phyloP scores from a whole-genome alignment of 2,329 filamentous ascomycete species.

The Alternaria tenuissima region DNA sequence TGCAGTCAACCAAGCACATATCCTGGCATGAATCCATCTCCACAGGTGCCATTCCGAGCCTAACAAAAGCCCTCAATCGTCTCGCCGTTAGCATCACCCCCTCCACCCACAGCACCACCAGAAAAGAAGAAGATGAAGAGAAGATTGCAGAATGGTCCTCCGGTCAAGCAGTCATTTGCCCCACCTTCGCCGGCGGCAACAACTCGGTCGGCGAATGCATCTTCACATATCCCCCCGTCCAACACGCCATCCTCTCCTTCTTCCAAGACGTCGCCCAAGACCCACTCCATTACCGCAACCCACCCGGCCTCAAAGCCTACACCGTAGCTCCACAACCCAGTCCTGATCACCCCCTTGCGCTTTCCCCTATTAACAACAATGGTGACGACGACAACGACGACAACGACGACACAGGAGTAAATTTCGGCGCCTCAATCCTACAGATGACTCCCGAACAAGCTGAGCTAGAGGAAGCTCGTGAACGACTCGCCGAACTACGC shows the following conservation, averaged over 20 bases:
- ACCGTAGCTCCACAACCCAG: conserved; percentile 22
- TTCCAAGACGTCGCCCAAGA: conserved; percentile 65
- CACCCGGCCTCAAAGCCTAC: conserved; percentile 24
- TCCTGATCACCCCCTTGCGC: conserved; percentile 22
- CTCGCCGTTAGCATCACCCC: conserved; percentile 11
- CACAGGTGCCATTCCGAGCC: background rate
- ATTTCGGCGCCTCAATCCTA: conserved; percentile 5
- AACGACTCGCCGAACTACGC: conserved; percentile 25
- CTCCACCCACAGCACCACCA: background rate
- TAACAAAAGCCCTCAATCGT: conserved; percentile 17
- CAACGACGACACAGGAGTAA: background rate
- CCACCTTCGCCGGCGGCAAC: conserved; percentile 72
- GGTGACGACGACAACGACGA: background rate
- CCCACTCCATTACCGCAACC: conserved; percentile 48
- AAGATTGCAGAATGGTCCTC: conserved; percentile 19
- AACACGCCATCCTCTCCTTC: conserved; percentile 66
- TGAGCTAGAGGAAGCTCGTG: conserved; percentile 23
- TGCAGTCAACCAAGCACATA: conserved; percentile 12
- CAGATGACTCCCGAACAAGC: conserved; percentile 32
- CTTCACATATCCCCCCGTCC: conserved; percentile 61
- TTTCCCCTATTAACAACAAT: conserved; percentile 12
- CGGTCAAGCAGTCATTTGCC: conserved; percentile 44
- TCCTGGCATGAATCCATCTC: conserved; percentile 25
- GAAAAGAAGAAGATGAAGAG: background rate
- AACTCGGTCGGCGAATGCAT: conserved; percentile 67